phyloP scores from a whole-genome alignment of 345 rosid genomes.

The Stellera chamaejasme region DNA sequence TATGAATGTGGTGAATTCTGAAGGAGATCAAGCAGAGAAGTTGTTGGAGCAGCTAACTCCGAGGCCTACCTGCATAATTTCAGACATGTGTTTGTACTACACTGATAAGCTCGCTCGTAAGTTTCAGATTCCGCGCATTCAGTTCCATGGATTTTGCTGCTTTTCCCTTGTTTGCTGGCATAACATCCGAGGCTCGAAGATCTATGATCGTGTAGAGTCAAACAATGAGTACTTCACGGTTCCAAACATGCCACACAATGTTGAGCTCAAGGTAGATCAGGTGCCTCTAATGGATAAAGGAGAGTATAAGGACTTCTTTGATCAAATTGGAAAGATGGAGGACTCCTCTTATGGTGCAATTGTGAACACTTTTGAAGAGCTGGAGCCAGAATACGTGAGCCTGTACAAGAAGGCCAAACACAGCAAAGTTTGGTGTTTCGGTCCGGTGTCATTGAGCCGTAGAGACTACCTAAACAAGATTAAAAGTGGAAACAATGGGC shows the following conservation, averaged over 20 bases:
- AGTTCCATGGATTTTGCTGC: slow-evolving; percentile 44
- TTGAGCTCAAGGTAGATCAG: slow-evolving; percentile 16
- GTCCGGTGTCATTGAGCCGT: slow-evolving; percentile 32
- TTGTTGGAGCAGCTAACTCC: slow-evolving; percentile 27
- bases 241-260: slow-evolving; percentile 15
- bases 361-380: slow-evolving; percentile 31
- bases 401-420: slow-evolving; percentile 15
- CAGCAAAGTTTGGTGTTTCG: slow-evolving; percentile 34
- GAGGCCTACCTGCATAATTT: slow-evolving; percentile 40
- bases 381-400: slow-evolving; percentile 23
- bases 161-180: slow-evolving; percentile 30
- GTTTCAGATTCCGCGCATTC: slow-evolving; percentile 40
- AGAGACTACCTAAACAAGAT: slow-evolving; percentile 16
- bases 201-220: slow-evolving; percentile 12
- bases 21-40: slow-evolving; percentile 22
- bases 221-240: slow-evolving; percentile 21
- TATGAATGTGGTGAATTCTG: slow-evolving; percentile 8
- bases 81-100: slow-evolving; percentile 38
- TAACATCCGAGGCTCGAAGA: slow-evolving; percentile 6
- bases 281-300: slow-evolving; percentile 13
- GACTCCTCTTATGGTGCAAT: slow-evolving; percentile 18
- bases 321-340: slow-evolving; percentile 6
- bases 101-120: slow-evolving; percentile 26
- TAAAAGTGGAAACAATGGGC: slow-evolving; percentile 23
- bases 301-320: neutral